Conservation (phyloP, 805 yeast genomes). For the Candida patagonica region DNA sequence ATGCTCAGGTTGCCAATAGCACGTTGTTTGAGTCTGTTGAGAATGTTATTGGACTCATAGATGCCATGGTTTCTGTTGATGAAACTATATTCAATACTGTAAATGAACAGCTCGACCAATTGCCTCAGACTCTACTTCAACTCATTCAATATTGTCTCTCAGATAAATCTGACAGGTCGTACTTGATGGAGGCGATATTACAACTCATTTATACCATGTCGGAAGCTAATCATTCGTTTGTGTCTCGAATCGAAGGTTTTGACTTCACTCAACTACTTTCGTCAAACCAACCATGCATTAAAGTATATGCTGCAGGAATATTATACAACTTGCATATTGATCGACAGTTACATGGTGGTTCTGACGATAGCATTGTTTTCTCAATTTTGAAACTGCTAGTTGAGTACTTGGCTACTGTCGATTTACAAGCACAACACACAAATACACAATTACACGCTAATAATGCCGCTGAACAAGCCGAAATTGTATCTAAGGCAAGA, state of each 20-base stretch:
- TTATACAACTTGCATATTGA: conserved; percentile 20
- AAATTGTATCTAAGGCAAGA: conserved; percentile 11
- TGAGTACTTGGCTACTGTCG: conserved; percentile 9
- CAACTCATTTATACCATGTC: conserved; percentile 26
- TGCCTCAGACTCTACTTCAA: conserved; percentile 13
- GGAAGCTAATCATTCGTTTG: conserved; percentile 20
- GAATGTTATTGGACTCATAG: conserved; percentile 58
- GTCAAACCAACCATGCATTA: conserved; percentile 7
- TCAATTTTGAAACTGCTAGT: conserved; percentile 13
- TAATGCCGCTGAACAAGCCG: conserved; percentile 7
- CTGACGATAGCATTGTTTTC: conserved; percentile 8
- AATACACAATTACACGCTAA: conserved; percentile 6
- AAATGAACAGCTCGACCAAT: conserved; percentile 16
- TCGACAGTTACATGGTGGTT: conserved; percentile 6
- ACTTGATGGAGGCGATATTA: conserved; percentile 16
- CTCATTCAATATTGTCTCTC: conserved; percentile 6
- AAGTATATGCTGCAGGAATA: conserved; percentile 23
- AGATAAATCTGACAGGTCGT: background rate
- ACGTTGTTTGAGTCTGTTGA: conserved; percentile 61
- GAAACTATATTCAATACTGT: conserved; percentile 47
- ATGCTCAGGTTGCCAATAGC: conserved; percentile 32
- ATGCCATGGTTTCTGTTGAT: conserved; percentile 52
- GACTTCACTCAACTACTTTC: conserved; percentile 6
- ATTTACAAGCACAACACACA: no score
- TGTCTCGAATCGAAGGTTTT: conserved; percentile 8